phyloP scores from a whole-genome alignment of 257 asterid genomes.

The Rhazya stricta region DNA sequence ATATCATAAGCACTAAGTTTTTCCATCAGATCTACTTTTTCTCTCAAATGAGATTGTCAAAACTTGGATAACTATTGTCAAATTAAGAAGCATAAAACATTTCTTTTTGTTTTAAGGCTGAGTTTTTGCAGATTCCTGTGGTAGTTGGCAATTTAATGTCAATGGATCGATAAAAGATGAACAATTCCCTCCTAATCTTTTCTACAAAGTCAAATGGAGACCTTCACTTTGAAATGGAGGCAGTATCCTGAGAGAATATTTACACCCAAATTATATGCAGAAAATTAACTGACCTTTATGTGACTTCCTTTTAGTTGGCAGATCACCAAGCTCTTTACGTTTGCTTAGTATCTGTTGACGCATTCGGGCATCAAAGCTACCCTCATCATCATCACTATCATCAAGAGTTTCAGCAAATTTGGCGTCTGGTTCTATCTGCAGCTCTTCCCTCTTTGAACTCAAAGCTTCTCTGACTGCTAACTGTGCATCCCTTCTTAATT shows the following conservation, averaged over 20 bases:
- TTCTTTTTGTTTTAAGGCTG: not conserved
- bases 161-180: not conserved
- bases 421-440: conserved; percentile 38
- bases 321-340: conserved; percentile 65
- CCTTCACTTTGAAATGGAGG: not conserved
- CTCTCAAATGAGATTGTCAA: not conserved
- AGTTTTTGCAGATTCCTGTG: not conserved
- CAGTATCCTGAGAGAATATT: not conserved
- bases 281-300: conserved; percentile 41
- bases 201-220: not conserved
- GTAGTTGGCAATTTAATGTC: not conserved
- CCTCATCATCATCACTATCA: conserved; percentile 74
- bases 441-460: conserved; percentile 59
- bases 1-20: not conserved
- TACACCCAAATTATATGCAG: not conserved
- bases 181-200: not conserved
- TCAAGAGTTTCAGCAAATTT: conserved; percentile 43
- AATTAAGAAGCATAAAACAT: not conserved
- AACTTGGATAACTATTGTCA: not conserved
- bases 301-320: conserved; percentile 45
- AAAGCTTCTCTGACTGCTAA: conserved; percentile 77
- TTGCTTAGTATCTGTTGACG: conserved; percentile 78
- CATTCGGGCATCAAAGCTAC: conserved; percentile 82
- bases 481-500: conserved; percentile 56
- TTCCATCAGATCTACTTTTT: not conserved